These are phyloP conservation scores for Nakaseomyces uthaithaninus DNA, from an alignment of 1,139 yeast species.

Conservation along the genomic window DNA sequence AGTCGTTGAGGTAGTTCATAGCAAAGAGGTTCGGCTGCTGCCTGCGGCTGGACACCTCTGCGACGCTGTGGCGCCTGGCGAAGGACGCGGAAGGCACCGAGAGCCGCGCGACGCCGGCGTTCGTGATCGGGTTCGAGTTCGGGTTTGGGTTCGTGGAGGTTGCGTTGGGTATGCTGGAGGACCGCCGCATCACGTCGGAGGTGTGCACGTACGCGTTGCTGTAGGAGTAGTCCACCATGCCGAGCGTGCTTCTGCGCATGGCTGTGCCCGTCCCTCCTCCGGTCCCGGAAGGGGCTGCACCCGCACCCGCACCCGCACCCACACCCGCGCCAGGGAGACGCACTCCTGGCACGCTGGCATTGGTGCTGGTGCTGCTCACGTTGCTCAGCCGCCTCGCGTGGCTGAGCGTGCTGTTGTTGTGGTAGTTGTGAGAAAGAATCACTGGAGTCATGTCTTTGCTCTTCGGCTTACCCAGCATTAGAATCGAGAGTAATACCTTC, in stretches of 20 bases:
- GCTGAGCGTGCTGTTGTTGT: neutral
- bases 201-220: neutral
- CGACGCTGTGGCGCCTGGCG: slow-evolving; percentile 1
- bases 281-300: neutral
- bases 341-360: no score
- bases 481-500: no score
- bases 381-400: slow-evolving; percentile 1
- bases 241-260: slow-evolving; percentile 2
- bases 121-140: no score
- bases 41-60: neutral
- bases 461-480: no score
- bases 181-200: slow-evolving; percentile 4
- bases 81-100: neutral
- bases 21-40: slow-evolving; percentile 7
- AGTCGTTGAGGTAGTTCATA: slow-evolving; percentile 8
- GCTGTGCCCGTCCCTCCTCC: neutral
- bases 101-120: neutral
- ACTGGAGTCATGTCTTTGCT: neutral
- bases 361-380: neutral
- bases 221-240: neutral
- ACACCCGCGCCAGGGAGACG: no score
- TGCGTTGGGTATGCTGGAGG: slow-evolving; percentile 4
- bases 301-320: neutral
- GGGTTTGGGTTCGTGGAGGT: neutral
- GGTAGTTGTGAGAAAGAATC: neutral